Base-by-base conservation (phyloP, 306 rosid species). In the Castanea crenata region DNA sequence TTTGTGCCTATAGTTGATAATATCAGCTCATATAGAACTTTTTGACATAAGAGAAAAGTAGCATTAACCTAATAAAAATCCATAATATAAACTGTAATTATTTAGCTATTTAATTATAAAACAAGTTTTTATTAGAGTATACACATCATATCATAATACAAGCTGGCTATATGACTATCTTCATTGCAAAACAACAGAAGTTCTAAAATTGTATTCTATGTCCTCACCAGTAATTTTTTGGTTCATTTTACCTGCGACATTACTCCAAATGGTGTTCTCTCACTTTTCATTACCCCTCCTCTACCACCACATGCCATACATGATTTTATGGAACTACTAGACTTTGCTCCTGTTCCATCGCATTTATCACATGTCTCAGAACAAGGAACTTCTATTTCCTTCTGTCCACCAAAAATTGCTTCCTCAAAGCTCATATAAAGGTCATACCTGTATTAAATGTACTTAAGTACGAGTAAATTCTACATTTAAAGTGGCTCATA, bases 281-380 rank as follows among this genome's bases (percentile, higher is more conserved):
- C 93, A 76, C 86, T 93, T 92, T 86, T 89, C 82, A 83, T 84
- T 77, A 87, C 92, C 77, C 93, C 94, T 75, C 98, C 98, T 85
- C 84, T 93, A 63, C 99, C 99, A 81, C 92, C 96, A 82, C 99
- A 95, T 75, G 73, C 83, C 71, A 76, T 55, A 82, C 99, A 95
- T 74, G 85, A 41, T 86, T 86, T 87, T 74, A 95, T 84, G 88
- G 87, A 81, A 80, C 74, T 73, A 71, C 69, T 85, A 73, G 98
- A 87, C 85, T 91, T 91, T 55, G 99, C 98, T 78, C 98, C 98
- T 14, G 90, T 90, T 71, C 99, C 99, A 77, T 88, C 89, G 78
- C 98, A 93, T 46, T 15, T 69, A 78, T 84, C 79, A 84, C 99
- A 95, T 44, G 90, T 77, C 91, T 91, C 85, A 44, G 82, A 80